These are phyloP conservation scores for Leccinum rimulosum DNA, from an alignment of 768 basidiomycete genomes.

Conservation along the genomic window DNA sequence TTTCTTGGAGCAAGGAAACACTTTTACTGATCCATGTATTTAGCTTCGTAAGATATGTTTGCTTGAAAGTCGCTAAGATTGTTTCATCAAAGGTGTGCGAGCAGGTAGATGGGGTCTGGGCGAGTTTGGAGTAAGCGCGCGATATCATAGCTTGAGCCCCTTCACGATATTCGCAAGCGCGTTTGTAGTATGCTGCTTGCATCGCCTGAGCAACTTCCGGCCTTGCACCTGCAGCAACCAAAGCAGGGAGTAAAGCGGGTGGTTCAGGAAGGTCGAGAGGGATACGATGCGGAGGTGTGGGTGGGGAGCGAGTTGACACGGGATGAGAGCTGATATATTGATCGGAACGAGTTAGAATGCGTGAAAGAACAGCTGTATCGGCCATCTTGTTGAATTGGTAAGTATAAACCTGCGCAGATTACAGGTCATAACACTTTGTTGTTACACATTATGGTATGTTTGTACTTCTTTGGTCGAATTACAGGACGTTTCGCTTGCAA, in stretches of 20 bases:
- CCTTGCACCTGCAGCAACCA: constrained; percentile 4
- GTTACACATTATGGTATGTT: neutral
- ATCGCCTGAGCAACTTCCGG: neutral
- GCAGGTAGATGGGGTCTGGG: neutral
- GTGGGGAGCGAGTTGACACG: neutral
- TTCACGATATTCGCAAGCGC: constrained; percentile 4
- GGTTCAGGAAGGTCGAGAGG: constrained; percentile 7
- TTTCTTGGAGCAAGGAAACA: constrained; percentile 1
- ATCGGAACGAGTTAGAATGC: neutral
- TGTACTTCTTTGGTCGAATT: neutral
- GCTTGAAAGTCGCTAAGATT: constrained; percentile 3
- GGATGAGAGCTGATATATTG: neutral
- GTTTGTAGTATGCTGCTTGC: constrained; percentile 1
- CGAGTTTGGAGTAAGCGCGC: constrained; percentile 1
- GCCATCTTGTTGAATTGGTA: too few relatives aligned
- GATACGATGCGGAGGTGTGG: neutral
- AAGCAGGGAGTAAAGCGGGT: neutral
- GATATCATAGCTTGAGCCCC: neutral
- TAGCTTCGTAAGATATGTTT: constrained; percentile 1
- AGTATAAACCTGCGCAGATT: too few relatives aligned
- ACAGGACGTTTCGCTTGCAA: neutral
- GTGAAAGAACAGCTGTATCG: neutral
- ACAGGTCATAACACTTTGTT: too few relatives aligned
- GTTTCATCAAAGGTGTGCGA: neutral
- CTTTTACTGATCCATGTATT: neutral